Conservation (phyloP, 805 yeast species). For the Hanseniaspora occidentalis region DNA sequence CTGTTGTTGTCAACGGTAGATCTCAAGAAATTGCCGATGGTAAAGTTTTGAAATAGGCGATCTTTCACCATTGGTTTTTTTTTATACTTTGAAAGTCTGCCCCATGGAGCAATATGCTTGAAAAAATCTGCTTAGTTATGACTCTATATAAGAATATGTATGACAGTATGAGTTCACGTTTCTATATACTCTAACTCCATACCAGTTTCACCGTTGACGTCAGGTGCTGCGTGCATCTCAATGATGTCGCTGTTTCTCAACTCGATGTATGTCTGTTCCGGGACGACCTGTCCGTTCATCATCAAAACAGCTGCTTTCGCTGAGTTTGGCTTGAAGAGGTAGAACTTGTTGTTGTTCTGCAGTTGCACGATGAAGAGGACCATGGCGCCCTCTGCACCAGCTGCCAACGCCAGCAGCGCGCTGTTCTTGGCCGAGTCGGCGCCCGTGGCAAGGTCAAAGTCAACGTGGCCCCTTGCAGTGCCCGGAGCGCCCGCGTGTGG, state of each 20-base stretch:
- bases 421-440: neutral
- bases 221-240: neutral
- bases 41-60: conserved; percentile 80
- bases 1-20: conserved; percentile 69
- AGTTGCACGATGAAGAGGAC: neutral
- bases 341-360: neutral
- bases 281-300: neutral
- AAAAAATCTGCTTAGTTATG: too few species aligned
- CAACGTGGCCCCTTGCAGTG: neutral
- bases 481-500: neutral
- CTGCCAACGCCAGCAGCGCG: neutral
- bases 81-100: too few species aligned
- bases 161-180: neutral
- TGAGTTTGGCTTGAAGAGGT: neutral
- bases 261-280: neutral
- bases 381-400: too few species aligned
- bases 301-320: neutral
- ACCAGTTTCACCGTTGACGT: too few species aligned
- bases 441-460: neutral
- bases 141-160: too few species aligned
- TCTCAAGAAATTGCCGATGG: conserved; percentile 88
- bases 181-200: neutral
- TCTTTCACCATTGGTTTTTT: too few species aligned
- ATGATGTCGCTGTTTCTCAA: neutral
- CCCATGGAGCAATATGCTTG: too few species aligned